Conservation (phyloP, 202 grass and related monocot genomes). For the Zizania palustris region DNA sequence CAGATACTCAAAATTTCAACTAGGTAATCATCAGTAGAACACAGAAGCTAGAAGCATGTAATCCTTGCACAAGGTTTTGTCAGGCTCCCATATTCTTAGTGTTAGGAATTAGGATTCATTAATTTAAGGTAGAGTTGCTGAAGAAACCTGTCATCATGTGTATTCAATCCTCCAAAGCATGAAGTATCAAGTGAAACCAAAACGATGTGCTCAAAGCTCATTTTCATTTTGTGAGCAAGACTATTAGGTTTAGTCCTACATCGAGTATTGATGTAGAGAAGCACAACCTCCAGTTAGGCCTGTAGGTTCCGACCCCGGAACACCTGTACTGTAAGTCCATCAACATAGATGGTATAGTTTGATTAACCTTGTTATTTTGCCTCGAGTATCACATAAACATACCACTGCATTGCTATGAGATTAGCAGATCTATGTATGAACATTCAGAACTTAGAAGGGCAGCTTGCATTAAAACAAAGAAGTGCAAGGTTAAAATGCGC, state of each 20-base stretch:
- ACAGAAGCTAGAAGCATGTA: slow-evolving; percentile 15
- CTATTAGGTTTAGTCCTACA: background rate
- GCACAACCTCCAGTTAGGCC: too few relatives aligned
- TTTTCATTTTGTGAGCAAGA: slow-evolving; percentile 43
- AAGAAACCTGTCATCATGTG: slow-evolving; percentile 41
- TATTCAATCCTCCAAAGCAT: slow-evolving; percentile 65
- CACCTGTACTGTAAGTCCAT: slow-evolving; percentile 59
- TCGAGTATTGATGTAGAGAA: too few relatives aligned
- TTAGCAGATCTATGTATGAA: too few relatives aligned
- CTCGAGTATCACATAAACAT: too few relatives aligned
- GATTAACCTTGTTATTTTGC: too few relatives aligned
- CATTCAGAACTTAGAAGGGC: too few relatives aligned
- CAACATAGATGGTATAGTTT: too few relatives aligned
- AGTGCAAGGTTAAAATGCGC: too few relatives aligned
- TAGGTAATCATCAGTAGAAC: background rate
- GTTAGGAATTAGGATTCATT: slow-evolving; percentile 27
- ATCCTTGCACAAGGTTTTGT: slow-evolving; percentile 34
- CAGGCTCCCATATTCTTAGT: slow-evolving; percentile 35
- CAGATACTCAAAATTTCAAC: slow-evolving; percentile 18
- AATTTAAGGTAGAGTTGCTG: slow-evolving; percentile 1
- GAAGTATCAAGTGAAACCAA: slow-evolving; percentile 56
- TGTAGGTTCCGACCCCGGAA: slow-evolving; percentile 32
- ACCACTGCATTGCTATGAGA: too few relatives aligned
- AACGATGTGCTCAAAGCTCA: slow-evolving; percentile 26
- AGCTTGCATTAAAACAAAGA: too few relatives aligned